A percentile compares a stretch with the other conserved stretches of the same genome.
Conservation (phyloP, 129 eudicot species). For the Helichrysum umbraculigerum region DNA sequence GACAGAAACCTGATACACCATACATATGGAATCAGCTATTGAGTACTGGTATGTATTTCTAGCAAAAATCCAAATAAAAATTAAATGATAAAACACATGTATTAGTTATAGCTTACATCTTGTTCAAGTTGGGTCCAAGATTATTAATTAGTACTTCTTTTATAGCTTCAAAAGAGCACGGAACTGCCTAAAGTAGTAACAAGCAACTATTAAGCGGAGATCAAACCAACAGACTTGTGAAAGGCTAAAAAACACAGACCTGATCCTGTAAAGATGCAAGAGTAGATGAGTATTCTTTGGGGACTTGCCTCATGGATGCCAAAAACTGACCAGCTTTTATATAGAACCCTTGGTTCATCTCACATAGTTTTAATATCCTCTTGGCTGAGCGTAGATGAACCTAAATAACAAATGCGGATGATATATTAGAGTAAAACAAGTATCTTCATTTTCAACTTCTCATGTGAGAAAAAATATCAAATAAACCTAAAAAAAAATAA, state of each 20-base stretch:
- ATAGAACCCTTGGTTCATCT: constrained; percentile 83
- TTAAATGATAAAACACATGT: background rate
- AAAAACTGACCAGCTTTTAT: constrained; percentile 96
- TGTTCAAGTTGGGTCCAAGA: constrained; percentile 61
- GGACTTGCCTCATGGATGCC: constrained; percentile 82
- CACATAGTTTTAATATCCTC: constrained; percentile 67
- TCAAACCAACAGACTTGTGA: constrained; percentile 16
- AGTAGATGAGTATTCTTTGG: constrained; percentile 80
- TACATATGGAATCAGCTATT: constrained; percentile 15
- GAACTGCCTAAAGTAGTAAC: constrained; percentile 65
- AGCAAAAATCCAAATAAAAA: background rate
- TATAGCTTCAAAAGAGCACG: constrained; percentile 67
- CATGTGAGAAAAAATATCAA: background rate
- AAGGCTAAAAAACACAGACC: constrained; percentile 34
- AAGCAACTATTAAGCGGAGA: constrained; percentile 28
- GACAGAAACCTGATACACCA: constrained; percentile 58
- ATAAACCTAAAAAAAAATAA: background rate
- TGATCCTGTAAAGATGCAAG: constrained; percentile 88
- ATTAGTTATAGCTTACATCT: constrained; percentile 59
- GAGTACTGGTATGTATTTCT: background rate
- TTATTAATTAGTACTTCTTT: constrained; percentile 67
- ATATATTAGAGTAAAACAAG: background rate
- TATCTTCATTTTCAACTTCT: background rate
- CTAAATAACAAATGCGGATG: constrained; percentile 33
- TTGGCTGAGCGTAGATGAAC: constrained; percentile 89